Evolutionary conservation across 2,329 filamentous ascomycete genomes (phyloP).

Genomic region (Bertia moriformis): DNA sequence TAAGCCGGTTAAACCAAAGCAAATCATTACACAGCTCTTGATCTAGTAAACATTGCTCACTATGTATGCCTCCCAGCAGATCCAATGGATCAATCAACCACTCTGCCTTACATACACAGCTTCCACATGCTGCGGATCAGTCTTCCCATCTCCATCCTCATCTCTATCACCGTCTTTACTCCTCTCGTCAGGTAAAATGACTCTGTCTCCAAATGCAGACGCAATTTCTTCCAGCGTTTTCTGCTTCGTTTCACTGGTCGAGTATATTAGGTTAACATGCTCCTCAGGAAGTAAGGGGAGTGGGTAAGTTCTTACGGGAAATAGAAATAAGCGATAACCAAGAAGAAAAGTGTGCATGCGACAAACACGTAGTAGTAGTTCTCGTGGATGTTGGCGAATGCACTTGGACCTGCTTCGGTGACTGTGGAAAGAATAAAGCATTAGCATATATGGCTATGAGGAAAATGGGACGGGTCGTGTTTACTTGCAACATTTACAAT

Average conservation of each 20-base stretch:
- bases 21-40: too few species aligned
- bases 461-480: conserved; percentile 4
- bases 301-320: conserved; percentile 36
- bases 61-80: too few species aligned
- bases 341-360: conserved; percentile 32
- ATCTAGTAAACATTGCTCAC: too few species aligned
- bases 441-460: conserved; percentile 1
- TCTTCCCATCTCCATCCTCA: background rate
- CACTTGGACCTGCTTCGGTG: conserved; percentile 36
- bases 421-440: conserved; percentile 12
- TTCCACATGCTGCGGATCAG: too few species aligned
- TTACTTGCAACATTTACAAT: conserved; percentile 34
- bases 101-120: too few species aligned
- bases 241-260: conserved; percentile 28
- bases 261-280: background rate
- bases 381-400: conserved; percentile 39
- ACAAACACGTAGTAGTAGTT: conserved; percentile 49
- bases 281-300: too few species aligned
- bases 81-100: too few species aligned
- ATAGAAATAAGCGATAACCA: conserved; percentile 34
- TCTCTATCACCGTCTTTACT: conserved; percentile 3
- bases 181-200: conserved; percentile 15
- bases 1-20: too few species aligned
- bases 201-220: conserved; percentile 28
- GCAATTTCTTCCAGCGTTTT: conserved; percentile 32